Evolutionary conservation across 805 yeast species (phyloP), one percentile per base, ranked within the genome.

Genomic region (Wickerhamiella nectarea): DNA sequence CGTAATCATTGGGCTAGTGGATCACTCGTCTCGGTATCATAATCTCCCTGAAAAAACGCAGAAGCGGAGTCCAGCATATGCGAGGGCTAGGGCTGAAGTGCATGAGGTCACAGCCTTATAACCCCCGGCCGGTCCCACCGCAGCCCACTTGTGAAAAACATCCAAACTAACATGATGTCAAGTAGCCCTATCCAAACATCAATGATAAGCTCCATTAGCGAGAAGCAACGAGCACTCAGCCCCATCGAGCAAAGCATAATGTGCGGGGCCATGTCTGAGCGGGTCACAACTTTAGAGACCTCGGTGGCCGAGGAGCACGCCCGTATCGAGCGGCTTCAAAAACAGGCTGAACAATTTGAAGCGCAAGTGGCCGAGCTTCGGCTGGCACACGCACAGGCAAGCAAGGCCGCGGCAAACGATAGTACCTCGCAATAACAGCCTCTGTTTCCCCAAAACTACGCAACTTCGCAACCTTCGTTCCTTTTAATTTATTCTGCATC

Each of bases 191-290:
- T 28, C 14, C 11, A 12, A 7, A 12, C 31, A 4, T 28, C 31
- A 11, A 10, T 28, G 15, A 3, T 28, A 3, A n/a, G 15, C 14
- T 12, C 15, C n/a, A 28, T 28, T 7, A 11, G n/a, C 31, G 31
- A 28, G 7, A 28, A 28, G 15, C 31, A 28, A 12, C 15, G 31
- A 7, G 15, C 31, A 8, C 36, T 39, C 12, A 39, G 42, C 29
- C 42, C 36, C 33, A 28, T 11, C n/a, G 42, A 39, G n/a, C 35
- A 39, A 20, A 39, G 35, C 9, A 31, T 39, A 9, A 39, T 39
- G 3, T 39, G 42, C 36, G 42, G 33, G 22, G 42, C 42, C 17
- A 31, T 39, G 42, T 31, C 35, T 14, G 25, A 40, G 18, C 26
- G 31, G 12, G 43, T 40, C 15, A 35, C 31, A 28, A 40, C 20